Evolutionary conservation across 176 grass and related monocot genomes (phyloP), one percentile per base, ranked within the genome.

Genomic region (Eleusine coracana): DNA sequence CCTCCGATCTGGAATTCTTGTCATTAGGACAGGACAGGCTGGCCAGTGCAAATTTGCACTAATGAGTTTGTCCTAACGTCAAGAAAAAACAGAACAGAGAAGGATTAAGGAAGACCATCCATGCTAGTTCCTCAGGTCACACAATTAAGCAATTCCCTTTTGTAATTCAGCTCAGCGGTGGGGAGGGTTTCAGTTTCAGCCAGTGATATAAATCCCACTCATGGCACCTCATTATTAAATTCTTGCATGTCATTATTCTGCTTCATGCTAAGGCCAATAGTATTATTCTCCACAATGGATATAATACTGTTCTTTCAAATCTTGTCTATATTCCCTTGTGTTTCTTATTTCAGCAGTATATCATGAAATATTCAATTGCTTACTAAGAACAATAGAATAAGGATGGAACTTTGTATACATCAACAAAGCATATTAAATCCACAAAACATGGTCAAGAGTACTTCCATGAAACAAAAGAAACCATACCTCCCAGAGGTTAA

Each of bases 401-500:
- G 66, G 5, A 42, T 42, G 51, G 58, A 23, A 2, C 66, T 55
- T 31, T 14, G 41, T 6, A 83, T 52, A 65, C 5, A 14, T 64
- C 60, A 75, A 28, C 10, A 40, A 31, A 77, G 18, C n/a, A 44
- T 14, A 84, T 21, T 75, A 58, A 55, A 39, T 58, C 34, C 23
- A 56, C 25, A 80, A 86, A 55, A 54, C 16, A 80, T 34, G 66
- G 18, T 28, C 40, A 83, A 73, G 15, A 12, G 28, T 11, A 34
- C 34, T 20, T 65, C 21, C 54, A 80, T 34, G 54, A 82, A 83
- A 87, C 36, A 81, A 80, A 85, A 40, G 85, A 73, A 86, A 83
- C 4, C 75, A 23, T 92, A 98, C 96, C 96, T 95, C 96, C 92
- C 92, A 98, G 79, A 95, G 89, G 73, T 90, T 86, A 90, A 91